Conservation (phyloP, 352 stramenopile species). For the Globisporangium polare region DNA sequence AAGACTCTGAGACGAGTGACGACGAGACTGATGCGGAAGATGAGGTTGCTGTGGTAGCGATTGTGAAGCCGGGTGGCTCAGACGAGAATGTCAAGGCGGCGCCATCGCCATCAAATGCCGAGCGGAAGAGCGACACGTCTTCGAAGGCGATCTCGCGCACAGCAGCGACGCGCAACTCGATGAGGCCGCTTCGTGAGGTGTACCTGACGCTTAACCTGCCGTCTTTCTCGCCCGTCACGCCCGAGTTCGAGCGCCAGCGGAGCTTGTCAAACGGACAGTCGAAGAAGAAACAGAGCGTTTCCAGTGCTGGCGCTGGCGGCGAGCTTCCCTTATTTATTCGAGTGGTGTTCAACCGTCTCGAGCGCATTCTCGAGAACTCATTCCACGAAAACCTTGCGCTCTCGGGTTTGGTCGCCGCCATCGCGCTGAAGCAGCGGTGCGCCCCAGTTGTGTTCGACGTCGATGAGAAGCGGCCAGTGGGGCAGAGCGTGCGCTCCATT, state of each 20-base stretch:
- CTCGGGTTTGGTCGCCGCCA: conserved; percentile 67
- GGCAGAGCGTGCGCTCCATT: conserved; percentile 65
- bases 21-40: conserved; percentile 35
- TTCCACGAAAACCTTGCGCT: conserved; percentile 82
- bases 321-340: conserved; percentile 53
- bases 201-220: conserved; percentile 62
- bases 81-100: not conserved
- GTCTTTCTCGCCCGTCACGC: conserved; percentile 60
- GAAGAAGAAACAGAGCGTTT: conserved; percentile 9
- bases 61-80: not conserved
- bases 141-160: conserved; percentile 37
- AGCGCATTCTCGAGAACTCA: conserved; percentile 76
- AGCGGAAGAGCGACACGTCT: not conserved
- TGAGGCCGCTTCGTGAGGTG: conserved; percentile 67
- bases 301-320: not conserved
- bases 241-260: conserved; percentile 15
- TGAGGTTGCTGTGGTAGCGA: not conserved
- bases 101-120: not conserved
- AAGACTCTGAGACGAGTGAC: conserved; percentile 33
- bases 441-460: conserved; percentile 52
- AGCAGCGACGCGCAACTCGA: conserved; percentile 48
- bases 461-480: conserved; percentile 28
- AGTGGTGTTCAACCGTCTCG: conserved; percentile 72
- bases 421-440: conserved; percentile 63
- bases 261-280: conserved; percentile 3